phyloP scores from a whole-genome alignment of 768 basidiomycete genomes.

The Podaxis sp. region DNA sequence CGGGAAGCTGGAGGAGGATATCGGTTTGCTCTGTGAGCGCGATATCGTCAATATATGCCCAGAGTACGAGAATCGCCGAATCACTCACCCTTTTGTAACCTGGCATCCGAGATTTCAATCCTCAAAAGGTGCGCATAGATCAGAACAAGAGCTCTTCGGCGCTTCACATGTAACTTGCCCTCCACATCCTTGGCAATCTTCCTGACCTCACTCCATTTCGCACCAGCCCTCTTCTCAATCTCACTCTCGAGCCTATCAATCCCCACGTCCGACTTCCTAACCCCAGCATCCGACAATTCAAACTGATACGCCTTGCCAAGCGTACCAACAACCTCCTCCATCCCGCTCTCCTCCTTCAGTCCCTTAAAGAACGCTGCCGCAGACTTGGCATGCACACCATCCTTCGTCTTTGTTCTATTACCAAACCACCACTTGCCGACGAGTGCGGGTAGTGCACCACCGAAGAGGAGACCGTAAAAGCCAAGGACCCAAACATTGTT shows the following conservation, averaged over 20 bases:
- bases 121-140: constrained; percentile 86
- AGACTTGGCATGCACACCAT: constrained; percentile 76
- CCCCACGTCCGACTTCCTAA: constrained; percentile 25
- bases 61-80: neutral
- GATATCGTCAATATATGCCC: neutral
- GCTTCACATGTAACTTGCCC: constrained; percentile 31
- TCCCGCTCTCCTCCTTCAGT: constrained; percentile 72
- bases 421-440: constrained; percentile 99
- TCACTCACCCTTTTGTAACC: constrained; percentile 60
- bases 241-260: constrained; percentile 47
- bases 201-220: constrained; percentile 51
- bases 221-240: constrained; percentile 43
- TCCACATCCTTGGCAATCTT: constrained; percentile 33
- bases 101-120: constrained; percentile 44
- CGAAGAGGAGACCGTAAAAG: constrained; percentile 83
- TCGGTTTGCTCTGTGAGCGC: constrained; percentile 58
- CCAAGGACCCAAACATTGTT: constrained; percentile 92
- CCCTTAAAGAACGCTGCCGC: constrained; percentile 87
- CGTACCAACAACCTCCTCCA: constrained; percentile 67
- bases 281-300: constrained; percentile 36
- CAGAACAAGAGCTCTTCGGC: constrained; percentile 60
- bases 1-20: constrained; percentile 67
- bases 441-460: constrained; percentile 77
- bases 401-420: constrained; percentile 83
- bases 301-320: constrained; percentile 63